Evolutionary conservation across 495 filamentous ascomycete genomes (phyloP).

Genomic region (Penicillium samsonianum): DNA sequence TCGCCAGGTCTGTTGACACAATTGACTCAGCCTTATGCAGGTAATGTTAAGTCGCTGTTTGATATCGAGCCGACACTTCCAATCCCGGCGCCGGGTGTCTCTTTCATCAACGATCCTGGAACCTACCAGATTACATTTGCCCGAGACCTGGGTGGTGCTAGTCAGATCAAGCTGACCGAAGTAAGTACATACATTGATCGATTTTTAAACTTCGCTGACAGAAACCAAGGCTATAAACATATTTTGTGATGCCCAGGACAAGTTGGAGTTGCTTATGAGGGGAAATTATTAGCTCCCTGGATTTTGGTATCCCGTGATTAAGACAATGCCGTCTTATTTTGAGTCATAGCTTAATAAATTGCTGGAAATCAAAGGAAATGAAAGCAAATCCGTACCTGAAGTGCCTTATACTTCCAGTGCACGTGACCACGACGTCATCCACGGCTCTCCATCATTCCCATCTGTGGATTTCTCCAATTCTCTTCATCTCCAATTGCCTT

Average conservation of each 20-base stretch:
- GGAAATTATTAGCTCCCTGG: neutral
- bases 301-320: neutral
- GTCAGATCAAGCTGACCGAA: slow-evolving; percentile 54
- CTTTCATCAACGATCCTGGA: slow-evolving; percentile 44
- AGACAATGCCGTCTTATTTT: neutral
- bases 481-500: slow-evolving; percentile 6
- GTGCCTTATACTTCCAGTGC: slow-evolving; percentile 1
- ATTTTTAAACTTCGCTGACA: neutral
- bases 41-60: slow-evolving; percentile 39
- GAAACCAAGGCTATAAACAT: slow-evolving; percentile 54
- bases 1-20: slow-evolving; percentile 51
- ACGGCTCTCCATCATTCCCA: no score
- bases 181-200: slow-evolving; percentile 24
- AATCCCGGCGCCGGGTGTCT: slow-evolving; percentile 17
- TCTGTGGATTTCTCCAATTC: slow-evolving; percentile 18
- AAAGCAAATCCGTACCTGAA: neutral
- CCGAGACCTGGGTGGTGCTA: slow-evolving; percentile 46
- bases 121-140: slow-evolving; percentile 54
- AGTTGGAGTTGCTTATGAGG: slow-evolving; percentile 48
- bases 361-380: neutral
- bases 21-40: slow-evolving; percentile 40
- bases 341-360: neutral
- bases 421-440: slow-evolving; percentile 36
- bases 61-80: slow-evolving; percentile 23
- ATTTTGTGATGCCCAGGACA: slow-evolving; percentile 61